phyloP scores from a whole-genome alignment of 371 early-diverging fungal species.

The Syncephalastrum sp. region DNA sequence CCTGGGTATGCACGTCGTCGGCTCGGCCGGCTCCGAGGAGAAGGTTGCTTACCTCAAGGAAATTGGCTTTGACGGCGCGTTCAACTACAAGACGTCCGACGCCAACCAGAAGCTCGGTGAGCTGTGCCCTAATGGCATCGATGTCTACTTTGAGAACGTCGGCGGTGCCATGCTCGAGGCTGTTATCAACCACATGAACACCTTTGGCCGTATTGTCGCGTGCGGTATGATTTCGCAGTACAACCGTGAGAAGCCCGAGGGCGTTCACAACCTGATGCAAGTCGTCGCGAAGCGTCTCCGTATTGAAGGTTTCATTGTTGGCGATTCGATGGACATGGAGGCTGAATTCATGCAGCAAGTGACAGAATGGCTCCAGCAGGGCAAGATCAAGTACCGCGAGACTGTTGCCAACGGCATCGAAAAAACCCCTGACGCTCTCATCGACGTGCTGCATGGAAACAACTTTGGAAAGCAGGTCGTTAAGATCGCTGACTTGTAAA shows the following conservation, averaged over 20 bases:
- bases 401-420: constrained; percentile 75
- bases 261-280: constrained; percentile 27
- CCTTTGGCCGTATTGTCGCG: constrained; percentile 51
- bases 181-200: constrained; percentile 51
- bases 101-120: constrained; percentile 36
- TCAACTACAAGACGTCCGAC: constrained; percentile 80
- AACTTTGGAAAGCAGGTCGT: constrained; percentile 87
- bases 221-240: constrained; percentile 76
- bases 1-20: constrained; percentile 68
- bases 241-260: constrained; percentile 34
- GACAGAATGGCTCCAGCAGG: constrained; percentile 61
- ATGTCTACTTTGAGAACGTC: constrained; percentile 72
- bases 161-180: constrained; percentile 72
- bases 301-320: constrained; percentile 68
- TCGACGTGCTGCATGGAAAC: constrained; percentile 74
- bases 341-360: constrained; percentile 60
- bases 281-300: constrained; percentile 40
- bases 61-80: constrained; percentile 69
- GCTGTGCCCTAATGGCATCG: constrained; percentile 66
- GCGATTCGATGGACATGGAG: constrained; percentile 51
- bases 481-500: constrained; percentile 46
- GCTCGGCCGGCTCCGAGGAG: constrained; percentile 73
- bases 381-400: constrained; percentile 67
- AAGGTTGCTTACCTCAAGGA: constrained; percentile 66
- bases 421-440: constrained; percentile 72